phyloP scores from a whole-genome alignment of 192 early-diverging fungal genomes.

The Thamnidium elegans region DNA sequence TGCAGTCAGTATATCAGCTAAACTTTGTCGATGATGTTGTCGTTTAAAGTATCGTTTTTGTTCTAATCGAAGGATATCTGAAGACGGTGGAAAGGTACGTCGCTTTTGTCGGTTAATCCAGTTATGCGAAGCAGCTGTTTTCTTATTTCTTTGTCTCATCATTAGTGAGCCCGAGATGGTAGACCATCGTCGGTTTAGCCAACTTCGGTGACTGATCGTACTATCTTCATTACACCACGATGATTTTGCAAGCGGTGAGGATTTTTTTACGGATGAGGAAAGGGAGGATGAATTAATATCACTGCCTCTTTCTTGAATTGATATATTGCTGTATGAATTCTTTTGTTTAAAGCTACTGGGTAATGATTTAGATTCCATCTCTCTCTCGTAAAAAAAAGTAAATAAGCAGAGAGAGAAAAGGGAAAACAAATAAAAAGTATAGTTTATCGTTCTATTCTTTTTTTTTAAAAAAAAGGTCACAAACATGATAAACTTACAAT shows the following conservation, averaged over 20 bases:
- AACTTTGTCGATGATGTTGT: not conserved
- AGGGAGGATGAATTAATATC: not conserved
- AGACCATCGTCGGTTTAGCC: conserved; percentile 8
- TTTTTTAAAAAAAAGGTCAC: too few species aligned
- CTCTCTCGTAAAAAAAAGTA: too few species aligned
- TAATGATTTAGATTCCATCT: too few species aligned
- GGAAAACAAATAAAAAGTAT: too few species aligned
- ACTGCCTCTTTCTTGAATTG: not conserved
- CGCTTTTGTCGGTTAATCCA: conserved; percentile 11
- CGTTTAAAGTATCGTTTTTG: not conserved
- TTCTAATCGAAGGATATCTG: not conserved
- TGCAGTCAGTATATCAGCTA: conserved; percentile 5
- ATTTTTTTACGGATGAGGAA: conserved; percentile 3
- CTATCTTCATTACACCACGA: not conserved
- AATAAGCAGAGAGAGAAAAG: too few species aligned
- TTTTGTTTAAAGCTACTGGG: too few species aligned
- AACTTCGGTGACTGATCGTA: not conserved
- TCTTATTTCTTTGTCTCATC: not conserved
- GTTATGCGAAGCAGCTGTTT: not conserved
- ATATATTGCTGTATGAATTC: too few species aligned
- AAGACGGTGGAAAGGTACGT: conserved; percentile 6
- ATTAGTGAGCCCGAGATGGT: conserved; percentile 1
- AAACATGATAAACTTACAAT: too few species aligned
- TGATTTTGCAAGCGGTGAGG: not conserved
- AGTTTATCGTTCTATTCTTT: too few species aligned